Percentiles rank a stretch among this genome's conserved stretches.
Evolutionary conservation across 2,329 filamentous ascomycete genomes (phyloP).

Genomic region (Pestalotiopsis sp.): DNA sequence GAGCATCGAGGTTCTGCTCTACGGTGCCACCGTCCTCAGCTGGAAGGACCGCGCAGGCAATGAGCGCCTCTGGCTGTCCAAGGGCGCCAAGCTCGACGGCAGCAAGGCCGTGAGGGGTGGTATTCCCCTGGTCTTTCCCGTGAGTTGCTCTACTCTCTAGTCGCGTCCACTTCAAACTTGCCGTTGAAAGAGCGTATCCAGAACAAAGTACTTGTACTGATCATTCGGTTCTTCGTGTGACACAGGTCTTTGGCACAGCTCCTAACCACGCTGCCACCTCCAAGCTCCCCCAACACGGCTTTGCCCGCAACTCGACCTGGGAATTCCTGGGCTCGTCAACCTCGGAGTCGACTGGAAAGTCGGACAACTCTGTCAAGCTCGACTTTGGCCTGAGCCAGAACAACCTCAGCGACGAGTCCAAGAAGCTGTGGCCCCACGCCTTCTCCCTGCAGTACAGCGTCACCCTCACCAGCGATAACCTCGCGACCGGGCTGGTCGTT

Average conservation of each 20-base stretch:
- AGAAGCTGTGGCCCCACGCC: constrained; percentile 78
- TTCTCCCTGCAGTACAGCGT: constrained; percentile 95
- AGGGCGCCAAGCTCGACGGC: constrained; percentile 79
- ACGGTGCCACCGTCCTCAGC: constrained; percentile 87
- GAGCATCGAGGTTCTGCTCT: constrained; percentile 82
- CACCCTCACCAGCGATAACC: constrained; percentile 71
- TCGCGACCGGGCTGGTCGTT: constrained; percentile 83
- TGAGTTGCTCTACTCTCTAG: constrained; percentile 43
- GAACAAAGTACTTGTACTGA: constrained; percentile 2
- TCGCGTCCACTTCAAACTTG: not conserved
- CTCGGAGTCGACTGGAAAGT: constrained; percentile 57
- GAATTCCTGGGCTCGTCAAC: constrained; percentile 90
- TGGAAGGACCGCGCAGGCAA: constrained; percentile 82
- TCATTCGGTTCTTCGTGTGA: not conserved
- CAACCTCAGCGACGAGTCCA: constrained; percentile 68
- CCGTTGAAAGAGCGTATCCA: not conserved
- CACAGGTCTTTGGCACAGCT: constrained; percentile 81
- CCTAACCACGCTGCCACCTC: constrained; percentile 77
- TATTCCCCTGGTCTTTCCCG: constrained; percentile 90
- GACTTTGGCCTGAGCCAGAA: constrained; percentile 87
- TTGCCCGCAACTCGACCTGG: constrained; percentile 88
- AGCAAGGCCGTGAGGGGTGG: constrained; percentile 88
- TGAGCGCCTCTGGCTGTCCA: constrained; percentile 87
- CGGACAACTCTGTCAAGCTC: constrained; percentile 78
- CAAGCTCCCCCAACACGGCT: constrained; percentile 87